phyloP scores from a whole-genome alignment of 2,329 filamentous ascomycete genomes.

The Cladorrhinum sp. region DNA sequence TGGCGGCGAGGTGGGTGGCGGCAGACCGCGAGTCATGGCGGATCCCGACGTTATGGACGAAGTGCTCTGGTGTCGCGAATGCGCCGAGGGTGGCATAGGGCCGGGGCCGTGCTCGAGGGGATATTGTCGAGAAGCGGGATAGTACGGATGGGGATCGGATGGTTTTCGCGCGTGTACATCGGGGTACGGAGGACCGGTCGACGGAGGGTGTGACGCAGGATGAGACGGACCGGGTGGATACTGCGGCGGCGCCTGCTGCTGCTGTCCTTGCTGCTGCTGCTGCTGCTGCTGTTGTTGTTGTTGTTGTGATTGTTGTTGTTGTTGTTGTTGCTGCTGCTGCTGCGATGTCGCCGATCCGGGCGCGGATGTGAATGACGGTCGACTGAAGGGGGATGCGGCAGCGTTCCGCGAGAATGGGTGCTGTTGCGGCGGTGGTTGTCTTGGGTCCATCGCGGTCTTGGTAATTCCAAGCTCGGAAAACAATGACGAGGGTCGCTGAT shows the following conservation, averaged over 20 bases:
- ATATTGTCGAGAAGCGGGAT: conserved; percentile 37
- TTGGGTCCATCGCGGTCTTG: conserved; percentile 33
- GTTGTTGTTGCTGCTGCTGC: conserved; percentile 18
- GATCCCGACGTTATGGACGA: conserved; percentile 42
- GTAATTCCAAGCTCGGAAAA: conserved; percentile 5
- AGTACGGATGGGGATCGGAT: conserved; percentile 43
- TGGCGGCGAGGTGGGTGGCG: conserved; percentile 46
- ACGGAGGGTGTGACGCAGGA: conserved; percentile 24
- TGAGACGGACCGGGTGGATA: conserved; percentile 15
- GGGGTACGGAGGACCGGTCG: conserved; percentile 29
- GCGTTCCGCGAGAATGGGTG: conserved; percentile 35
- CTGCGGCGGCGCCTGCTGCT: background rate
- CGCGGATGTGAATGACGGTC: conserved; percentile 29
- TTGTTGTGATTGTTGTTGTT: conserved; percentile 16
- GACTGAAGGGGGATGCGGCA: conserved; percentile 34
- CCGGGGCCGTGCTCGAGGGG: conserved; percentile 31
- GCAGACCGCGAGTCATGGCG: conserved; percentile 42
- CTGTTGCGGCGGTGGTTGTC: conserved; percentile 34
- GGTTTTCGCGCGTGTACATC: conserved; percentile 37
- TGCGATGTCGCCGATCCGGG: conserved; percentile 21
- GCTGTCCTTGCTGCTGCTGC: conserved; percentile 14
- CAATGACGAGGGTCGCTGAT: conserved; percentile 12
- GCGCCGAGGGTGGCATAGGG: conserved; percentile 32
- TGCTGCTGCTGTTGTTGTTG: conserved; percentile 17
- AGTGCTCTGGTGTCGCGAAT: conserved; percentile 44